Evolutionary conservation across 2,329 filamentous ascomycete species (phyloP), one percentile per base, ranked within the genome.

Genomic region (Colletotrichum orchidophilum): DNA sequence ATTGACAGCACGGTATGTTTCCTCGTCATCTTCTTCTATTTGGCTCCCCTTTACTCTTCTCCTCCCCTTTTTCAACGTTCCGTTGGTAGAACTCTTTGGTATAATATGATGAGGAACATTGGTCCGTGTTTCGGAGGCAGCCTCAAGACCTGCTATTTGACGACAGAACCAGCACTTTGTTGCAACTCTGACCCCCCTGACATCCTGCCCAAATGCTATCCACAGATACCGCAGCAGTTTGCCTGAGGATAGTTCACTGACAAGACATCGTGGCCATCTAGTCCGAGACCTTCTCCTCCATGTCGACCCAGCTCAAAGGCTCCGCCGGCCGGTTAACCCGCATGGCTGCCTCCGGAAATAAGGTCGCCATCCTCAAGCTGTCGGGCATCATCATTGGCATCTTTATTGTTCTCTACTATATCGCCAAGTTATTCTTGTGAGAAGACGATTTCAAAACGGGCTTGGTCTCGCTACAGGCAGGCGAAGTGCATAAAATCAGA

Each of bases 81-180:
- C 57, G 8, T 15, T 8, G 3, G 31, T n/a, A 46, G n/a, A 46
- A 5, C 3, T 62, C 29, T 66, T 29, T 54, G 59, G 69, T 59
- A 46, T 46, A 81, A 77, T 76, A 87, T 92, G 93, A 95, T 95
- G 93, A 95, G 88, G 93, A 88, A 87, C 87, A 91, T 95, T 95
- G 93, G 94, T 96, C 94, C 93, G 93, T 96, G 93, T 96, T 96
- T 91, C 94, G 90, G 93, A 96, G 82, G 92, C 91, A 91, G 92
- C 90, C 89, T 94, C 93, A 96, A 96, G 93, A 95, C 93, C 93
- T 92, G 91, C 90, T 84, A 86, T 81, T 89, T 93, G 94, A 94
- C 88, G 93, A 94, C 87, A 84, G 83, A 86, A 87, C 88, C 89
- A 92, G 91, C 87, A 91, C 80, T 78, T 73, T 79, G 89, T 92